Base-by-base conservation (phyloP, 1,139 yeast genomes). In the Yarrowia galli region DNA sequence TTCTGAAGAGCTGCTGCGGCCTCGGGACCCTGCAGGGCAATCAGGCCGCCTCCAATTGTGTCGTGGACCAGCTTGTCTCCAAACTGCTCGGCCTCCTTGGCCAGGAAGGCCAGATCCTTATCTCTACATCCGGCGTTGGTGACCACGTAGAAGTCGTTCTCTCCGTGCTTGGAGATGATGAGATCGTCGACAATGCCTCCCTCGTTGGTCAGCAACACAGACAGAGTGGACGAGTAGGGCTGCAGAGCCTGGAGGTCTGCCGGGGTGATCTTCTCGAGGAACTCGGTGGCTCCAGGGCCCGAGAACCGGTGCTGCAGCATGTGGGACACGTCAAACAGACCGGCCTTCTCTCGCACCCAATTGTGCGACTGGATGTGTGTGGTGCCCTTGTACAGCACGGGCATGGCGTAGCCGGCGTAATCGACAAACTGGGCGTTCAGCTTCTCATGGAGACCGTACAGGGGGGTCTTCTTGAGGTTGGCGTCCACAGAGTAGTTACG, bases 81-180 rank as follows among this genome's bases (percentile, higher is more conserved):
- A n/a, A 75, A 71, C 68, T 72, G 84, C 1, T 79, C 79, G 67
- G 87, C 78, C 74, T 89, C 89, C 2, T 79, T 75, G 61, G 82
- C 80, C 73, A 95, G 81, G 75, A 91, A 93, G 20, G 79, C 80
- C 49, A 87, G 77, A 75, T 93, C 98, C 76, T 90, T 89, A 4
- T 85, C 95, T 70, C 97, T 84, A 75, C 98, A 91, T 8, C 97
- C 98, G 8, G 99, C 99, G 77, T 95, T 95, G 67, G 98, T 93
- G n/a, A 95, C 99, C 76, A 95, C 87, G 77, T 92, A 92, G 77
- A 84, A 93, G 43, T 86, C 85, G 71, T 89, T 85, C n/a, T 89
- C 89, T 2, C 83, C 87, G 72, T 89, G 95, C 77, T 90, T 92
- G 70, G 97, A 91, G 74, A 95, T 88, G 72, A 95, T 91, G 68